Base-by-base conservation (phyloP, 495 filamentous ascomycete species). In the Aspergillus cristatus region DNA sequence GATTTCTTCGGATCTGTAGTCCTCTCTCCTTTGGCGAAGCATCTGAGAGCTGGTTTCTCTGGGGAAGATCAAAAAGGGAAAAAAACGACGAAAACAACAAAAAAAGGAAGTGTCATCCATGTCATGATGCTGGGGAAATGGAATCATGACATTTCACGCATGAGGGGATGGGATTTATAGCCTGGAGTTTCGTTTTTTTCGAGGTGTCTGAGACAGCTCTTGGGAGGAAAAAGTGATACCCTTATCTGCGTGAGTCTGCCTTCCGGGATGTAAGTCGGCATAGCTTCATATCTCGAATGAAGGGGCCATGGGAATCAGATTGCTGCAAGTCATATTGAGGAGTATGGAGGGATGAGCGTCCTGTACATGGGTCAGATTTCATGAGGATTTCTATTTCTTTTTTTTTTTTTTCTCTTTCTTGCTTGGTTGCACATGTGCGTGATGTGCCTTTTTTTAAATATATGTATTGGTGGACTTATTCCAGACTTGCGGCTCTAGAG, bases 141-240 rank as follows among this genome's bases (percentile, higher is more conserved):
- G 48, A 49, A 45, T 57, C 48, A 54, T 64, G 55, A 54, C 48
- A 47, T 46, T 45, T 60, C 53, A 58, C 50, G 47, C 52, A 51
- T 24, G 57, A 34, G 49, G 45, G 41, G 44, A 35, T 57, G 54
- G 49, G 42, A 50, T 56, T 50, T 54, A 63, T 61, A 53, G 51
- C 51, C 58, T 62, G 62, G 64, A 61, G 58, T 61, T n/a, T n/a
- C 8, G 20, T 4, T 4, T 4, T 24, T 60, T 56, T 55, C 47
- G 56, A 61, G 60, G 47, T 65, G 62, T 61, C 62, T 64, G 60
- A 55, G 60, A 62, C 64, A 65, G 48, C 62, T 64, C 59, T 57
- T 57, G 58, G 60, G 55, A 65, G 60, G 59, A 58, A 65, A 67
- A 67, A 66, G 55, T 67, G 63, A 69, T 69, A 69, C 63, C 63